A percentile compares a stretch with the other conserved stretches of the same genome.
These are phyloP conservation scores for Colletotrichum tofieldiae DNA, from an alignment of 2,329 filamentous ascomycete species.

Conservation along the genomic window DNA sequence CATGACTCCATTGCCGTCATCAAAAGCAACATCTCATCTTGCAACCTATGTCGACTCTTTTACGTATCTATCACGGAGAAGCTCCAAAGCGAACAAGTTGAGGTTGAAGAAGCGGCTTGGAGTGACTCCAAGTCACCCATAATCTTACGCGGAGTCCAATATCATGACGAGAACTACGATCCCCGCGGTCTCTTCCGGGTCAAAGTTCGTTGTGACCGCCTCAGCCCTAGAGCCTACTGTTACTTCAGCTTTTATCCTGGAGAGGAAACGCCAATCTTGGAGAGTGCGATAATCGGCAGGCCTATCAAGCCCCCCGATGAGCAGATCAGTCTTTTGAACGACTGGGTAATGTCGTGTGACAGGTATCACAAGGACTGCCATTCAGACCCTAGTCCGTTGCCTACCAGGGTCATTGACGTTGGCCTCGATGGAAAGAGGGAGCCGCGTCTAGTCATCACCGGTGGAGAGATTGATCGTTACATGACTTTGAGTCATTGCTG, in stretches of 20 bases:
- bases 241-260: constrained; percentile 10
- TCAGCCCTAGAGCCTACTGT: not conserved
- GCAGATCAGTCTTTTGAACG: not conserved
- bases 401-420: constrained; percentile 15
- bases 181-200: constrained; percentile 1
- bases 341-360: constrained; percentile 3
- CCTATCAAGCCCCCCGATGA: not conserved
- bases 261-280: not conserved
- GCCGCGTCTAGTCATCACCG: not conserved
- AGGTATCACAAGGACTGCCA: not conserved
- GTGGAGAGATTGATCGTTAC: not conserved
- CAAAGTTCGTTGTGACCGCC: not conserved
- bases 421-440: not conserved
- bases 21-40: not conserved
- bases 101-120: not conserved
- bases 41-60: constrained; percentile 3
- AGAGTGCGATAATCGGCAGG: not conserved
- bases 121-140: not conserved
- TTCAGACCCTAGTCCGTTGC: not conserved
- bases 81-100: not conserved
- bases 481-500: constrained; percentile 21
- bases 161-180: not conserved
- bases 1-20: not conserved
- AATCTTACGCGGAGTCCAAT: not conserved
- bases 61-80: not conserved